A percentile compares a stretch with the other conserved stretches of the same genome.
phyloP scores from a whole-genome alignment of 164 flowering plant genomes.

The Houttuynia cordata region DNA sequence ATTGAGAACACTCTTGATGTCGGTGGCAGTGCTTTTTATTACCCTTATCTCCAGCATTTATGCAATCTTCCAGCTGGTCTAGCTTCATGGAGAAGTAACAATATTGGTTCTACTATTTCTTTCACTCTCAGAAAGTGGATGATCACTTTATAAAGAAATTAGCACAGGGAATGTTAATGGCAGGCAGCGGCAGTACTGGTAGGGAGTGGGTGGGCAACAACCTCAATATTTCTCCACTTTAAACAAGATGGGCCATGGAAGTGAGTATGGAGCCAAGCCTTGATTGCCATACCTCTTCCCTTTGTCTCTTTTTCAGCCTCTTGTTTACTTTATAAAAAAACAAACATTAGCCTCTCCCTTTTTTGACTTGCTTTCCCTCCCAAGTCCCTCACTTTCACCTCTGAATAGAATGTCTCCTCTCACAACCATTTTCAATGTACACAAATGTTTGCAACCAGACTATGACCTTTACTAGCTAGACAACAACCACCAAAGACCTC shows the following conservation, averaged over 20 bases:
- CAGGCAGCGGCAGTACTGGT: not conserved
- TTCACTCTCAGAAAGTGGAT: not conserved
- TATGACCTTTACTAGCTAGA: not conserved
- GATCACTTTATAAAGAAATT: not conserved
- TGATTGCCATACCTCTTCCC: not conserved
- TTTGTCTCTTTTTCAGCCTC: not conserved
- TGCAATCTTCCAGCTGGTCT: not conserved
- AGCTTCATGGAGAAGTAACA: not conserved
- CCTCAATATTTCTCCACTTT: too few relatives aligned
- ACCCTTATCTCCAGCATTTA: too few relatives aligned
- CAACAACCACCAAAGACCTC: not conserved
- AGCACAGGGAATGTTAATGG: not conserved
- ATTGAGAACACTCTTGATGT: too few relatives aligned
- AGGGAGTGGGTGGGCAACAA: not conserved
- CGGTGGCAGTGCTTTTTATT: too few relatives aligned
- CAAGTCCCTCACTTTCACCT: too few relatives aligned
- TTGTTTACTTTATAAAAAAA: too few relatives aligned
- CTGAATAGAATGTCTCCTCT: not conserved
- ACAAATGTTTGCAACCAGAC: not conserved
- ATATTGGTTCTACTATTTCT: too few relatives aligned
- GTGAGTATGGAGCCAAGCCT: not conserved
- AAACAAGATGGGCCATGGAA: not conserved
- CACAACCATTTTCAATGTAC: not conserved
- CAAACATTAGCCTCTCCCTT: not conserved
- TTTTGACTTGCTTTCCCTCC: slow-evolving; percentile 1